phyloP scores from a whole-genome alignment of 2,329 filamentous ascomycete genomes.

The Fusarium sp. region DNA sequence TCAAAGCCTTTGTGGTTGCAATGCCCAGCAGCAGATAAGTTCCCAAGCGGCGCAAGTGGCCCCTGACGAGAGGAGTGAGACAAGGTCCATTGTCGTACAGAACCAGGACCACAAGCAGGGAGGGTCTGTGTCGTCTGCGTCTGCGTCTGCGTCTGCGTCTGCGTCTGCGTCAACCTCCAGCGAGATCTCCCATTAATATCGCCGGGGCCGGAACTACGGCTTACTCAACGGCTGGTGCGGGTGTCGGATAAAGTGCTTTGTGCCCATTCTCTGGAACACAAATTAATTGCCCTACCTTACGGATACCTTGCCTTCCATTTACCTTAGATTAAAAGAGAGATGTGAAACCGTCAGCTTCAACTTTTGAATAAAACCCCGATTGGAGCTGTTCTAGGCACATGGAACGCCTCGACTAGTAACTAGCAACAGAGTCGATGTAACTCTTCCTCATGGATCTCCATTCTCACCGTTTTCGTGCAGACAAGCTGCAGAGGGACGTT shows the following conservation, averaged over 20 bases:
- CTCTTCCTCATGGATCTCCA: conserved; percentile 21
- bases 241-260: conserved; percentile 36
- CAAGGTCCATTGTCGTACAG: conserved; percentile 23
- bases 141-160: conserved; percentile 6
- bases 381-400: conserved; percentile 28
- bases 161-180: conserved; percentile 14
- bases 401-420: conserved; percentile 18
- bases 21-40: neutral
- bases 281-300: neutral
- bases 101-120: conserved; percentile 23
- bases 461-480: conserved; percentile 48
- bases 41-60: conserved; percentile 11
- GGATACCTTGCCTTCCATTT: neutral
- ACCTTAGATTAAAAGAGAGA: conserved; percentile 1
- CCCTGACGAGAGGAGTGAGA: conserved; percentile 14
- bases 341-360: neutral
- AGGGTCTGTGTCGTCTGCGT: neutral
- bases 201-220: conserved; percentile 24
- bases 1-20: conserved; percentile 11
- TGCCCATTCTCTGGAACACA: conserved; percentile 26
- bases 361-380: conserved; percentile 40
- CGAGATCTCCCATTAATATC: conserved; percentile 34
- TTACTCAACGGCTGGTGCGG: conserved; percentile 28
- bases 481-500: conserved; percentile 34
- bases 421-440: conserved; percentile 1